Evolutionary conservation across 306 rosid genomes (phyloP).

Genomic region (Rosa chinensis): DNA sequence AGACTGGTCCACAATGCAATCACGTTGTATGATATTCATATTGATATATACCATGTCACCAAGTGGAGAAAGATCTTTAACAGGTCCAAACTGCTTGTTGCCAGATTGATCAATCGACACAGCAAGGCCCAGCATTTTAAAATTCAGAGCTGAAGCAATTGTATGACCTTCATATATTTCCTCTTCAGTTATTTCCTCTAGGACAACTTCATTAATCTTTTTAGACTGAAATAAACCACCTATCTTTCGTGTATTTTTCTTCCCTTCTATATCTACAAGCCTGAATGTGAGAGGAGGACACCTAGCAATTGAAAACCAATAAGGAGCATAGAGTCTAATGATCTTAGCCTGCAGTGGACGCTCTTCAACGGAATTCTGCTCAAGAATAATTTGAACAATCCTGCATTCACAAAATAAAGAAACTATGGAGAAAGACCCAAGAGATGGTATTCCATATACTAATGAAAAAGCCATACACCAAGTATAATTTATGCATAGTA

Average conservation of each 20-base stretch:
- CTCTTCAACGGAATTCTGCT: constrained; percentile 63
- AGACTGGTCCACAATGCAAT: constrained; percentile 4
- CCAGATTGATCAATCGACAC: constrained; percentile 69
- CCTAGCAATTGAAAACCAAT: constrained; percentile 75
- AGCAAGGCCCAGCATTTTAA: constrained; percentile 71
- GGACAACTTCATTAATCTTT: constrained; percentile 45
- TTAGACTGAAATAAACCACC: constrained; percentile 47
- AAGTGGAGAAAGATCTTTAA: constrained; percentile 74
- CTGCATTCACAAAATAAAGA: constrained; percentile 48
- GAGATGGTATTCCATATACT: constrained; percentile 1
- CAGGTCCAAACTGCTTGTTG: constrained; percentile 72
- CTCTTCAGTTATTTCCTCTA: constrained; percentile 87
- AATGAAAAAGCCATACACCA: constrained; percentile 20
- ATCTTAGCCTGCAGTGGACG: constrained; percentile 61
- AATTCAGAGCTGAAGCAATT: constrained; percentile 78
- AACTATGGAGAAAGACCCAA: constrained; percentile 25
- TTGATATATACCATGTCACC: constrained; percentile 74
- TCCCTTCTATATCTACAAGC: constrained; percentile 63
- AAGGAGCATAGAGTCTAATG: constrained; percentile 84
- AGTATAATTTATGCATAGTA: constrained; percentile 17
- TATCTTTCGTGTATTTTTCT: constrained; percentile 46
- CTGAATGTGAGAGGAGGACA: constrained; percentile 85
- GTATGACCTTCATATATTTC: constrained; percentile 80
- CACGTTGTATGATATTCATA: constrained; percentile 6
- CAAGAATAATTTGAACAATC: constrained; percentile 85